A percentile compares a stretch with the other conserved stretches of the same genome.
Evolutionary conservation across 2,329 filamentous ascomycete species (phyloP).

Genomic region (Dothiorella sarmentorum): DNA sequence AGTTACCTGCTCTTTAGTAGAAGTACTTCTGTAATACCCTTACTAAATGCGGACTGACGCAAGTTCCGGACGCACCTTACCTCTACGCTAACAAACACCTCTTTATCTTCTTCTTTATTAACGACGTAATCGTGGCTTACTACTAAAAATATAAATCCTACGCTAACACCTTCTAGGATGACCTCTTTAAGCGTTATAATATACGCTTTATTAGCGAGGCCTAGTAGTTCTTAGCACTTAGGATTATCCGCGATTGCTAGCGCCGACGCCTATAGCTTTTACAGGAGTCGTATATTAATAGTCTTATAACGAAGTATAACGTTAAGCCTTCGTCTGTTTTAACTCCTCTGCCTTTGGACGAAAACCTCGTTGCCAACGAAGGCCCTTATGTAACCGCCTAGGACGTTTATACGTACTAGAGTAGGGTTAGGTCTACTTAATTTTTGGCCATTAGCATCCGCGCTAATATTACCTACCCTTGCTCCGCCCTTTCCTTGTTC

Average conservation of each 20-base stretch:
- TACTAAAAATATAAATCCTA: constrained; percentile 1
- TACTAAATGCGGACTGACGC: constrained; percentile 17
- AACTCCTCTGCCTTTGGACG: not conserved
- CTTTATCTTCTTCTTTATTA: constrained; percentile 21
- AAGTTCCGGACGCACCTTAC: constrained; percentile 18
- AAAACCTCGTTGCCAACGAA: constrained; percentile 4
- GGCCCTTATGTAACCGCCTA: constrained; percentile 10
- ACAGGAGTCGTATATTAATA: constrained; percentile 8
- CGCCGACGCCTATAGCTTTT: constrained; percentile 15
- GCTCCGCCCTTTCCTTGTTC: constrained; percentile 20
- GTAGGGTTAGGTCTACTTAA: constrained; percentile 21
- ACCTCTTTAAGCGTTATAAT: constrained; percentile 16
- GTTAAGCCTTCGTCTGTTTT: constrained; percentile 15
- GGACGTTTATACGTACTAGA: constrained; percentile 21
- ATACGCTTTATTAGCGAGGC: constrained; percentile 16
- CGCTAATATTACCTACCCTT: constrained; percentile 21
- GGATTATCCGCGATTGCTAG: constrained; percentile 15
- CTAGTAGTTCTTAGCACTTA: constrained; percentile 18
- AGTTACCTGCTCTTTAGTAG: constrained; percentile 24
- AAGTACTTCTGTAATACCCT: constrained; percentile 21
- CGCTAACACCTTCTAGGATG: constrained; percentile 7
- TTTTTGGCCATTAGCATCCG: constrained; percentile 20
- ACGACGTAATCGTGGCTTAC: no score
- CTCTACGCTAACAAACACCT: constrained; percentile 19
- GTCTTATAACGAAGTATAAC: constrained; percentile 21